Evolutionary conservation across 1,284 basidiomycete genomes (phyloP).

Genomic region (Mycena sp.): DNA sequence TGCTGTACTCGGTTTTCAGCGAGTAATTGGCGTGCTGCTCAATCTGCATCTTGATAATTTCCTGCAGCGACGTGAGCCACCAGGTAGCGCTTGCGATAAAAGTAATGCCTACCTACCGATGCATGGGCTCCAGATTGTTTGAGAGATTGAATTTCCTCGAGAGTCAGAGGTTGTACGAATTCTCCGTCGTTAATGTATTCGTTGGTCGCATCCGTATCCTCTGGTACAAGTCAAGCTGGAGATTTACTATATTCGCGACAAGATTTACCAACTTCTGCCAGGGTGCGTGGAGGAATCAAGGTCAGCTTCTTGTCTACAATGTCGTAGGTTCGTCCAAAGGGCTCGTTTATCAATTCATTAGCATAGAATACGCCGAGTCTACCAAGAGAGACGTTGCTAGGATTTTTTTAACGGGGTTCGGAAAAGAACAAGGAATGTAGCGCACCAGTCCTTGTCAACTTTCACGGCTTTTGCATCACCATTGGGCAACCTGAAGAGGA

Average conservation of each 20-base stretch:
- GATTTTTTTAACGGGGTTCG: constrained; percentile 34
- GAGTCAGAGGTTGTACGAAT: constrained; percentile 81
- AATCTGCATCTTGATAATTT: constrained; percentile 94
- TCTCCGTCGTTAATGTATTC: constrained; percentile 88
- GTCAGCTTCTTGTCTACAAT: constrained; percentile 76
- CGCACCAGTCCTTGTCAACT: constrained; percentile 75
- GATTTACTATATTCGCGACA: constrained; percentile 18
- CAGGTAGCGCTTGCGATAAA: constrained; percentile 29
- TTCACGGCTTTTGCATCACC: constrained; percentile 77
- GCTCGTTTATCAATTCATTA: constrained; percentile 76
- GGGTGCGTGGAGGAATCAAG: constrained; percentile 67
- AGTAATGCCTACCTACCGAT: constrained; percentile 58
- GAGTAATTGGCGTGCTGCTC: constrained; percentile 90
- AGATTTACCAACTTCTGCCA: constrained; percentile 78
- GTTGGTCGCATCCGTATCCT: constrained; percentile 92
- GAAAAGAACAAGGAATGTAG: constrained; percentile 17
- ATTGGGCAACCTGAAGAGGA: constrained; percentile 76
- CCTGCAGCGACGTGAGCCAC: constrained; percentile 58
- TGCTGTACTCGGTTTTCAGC: constrained; percentile 95
- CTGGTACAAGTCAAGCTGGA: constrained; percentile 51
- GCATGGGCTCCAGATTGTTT: constrained; percentile 83
- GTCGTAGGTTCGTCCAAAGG: constrained; percentile 84
- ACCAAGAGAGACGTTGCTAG: constrained; percentile 74
- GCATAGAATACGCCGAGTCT: constrained; percentile 80
- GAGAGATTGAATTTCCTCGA: constrained; percentile 84